Evolutionary conservation across 495 filamentous ascomycete species (phyloP), one percentile per base, ranked within the genome.

Genomic region (Tuber umbilicatum): DNA sequence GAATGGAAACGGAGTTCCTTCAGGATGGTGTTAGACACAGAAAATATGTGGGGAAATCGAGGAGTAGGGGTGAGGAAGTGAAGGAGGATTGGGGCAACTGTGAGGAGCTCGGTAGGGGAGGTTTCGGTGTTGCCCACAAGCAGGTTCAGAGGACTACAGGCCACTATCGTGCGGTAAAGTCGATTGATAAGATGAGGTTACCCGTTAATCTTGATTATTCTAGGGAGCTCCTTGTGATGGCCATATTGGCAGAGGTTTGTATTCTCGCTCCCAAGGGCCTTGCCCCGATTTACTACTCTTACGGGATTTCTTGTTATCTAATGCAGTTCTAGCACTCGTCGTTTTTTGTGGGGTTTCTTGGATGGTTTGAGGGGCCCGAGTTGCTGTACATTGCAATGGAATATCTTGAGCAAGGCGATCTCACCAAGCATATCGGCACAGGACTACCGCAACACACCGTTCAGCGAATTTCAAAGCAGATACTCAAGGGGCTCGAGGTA

Each of bases 351-450:
- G 31, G 19, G 23, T 74, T 76, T 16, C 68, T 74, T 39, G 50
- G 72, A 41, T 74, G 75, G 67, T 76, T 60, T 12, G 67, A 74
- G n/a, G 27, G 67, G 9, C 10, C 37, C 0, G 7, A 55, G 5
- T 47, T 40, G 21, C 37, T 76, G 10, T 70, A 73, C 23, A 42
- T 74, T 40, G 43, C 38, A 10, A 76, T 76, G 75, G 72, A 76
- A 40, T 74, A 70, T 27, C 43, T 69, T 5, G 39, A 38, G n/a
- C 5, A 38, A 21, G 75, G 75, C 16, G 67, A 76, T 23, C 43
- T 76, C 14, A 9, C 16, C 1, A 39, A 35, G 3, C 50, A 60
- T 21, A 35, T 76, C 27, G n/a, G 40, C 2, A 37, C 50, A 23
- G 37, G 31, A 17, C 40, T 21, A 14, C 41, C 71, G 21, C 0